Conservation (phyloP, 768 basidiomycete species). For the Boletus sp. region DNA sequence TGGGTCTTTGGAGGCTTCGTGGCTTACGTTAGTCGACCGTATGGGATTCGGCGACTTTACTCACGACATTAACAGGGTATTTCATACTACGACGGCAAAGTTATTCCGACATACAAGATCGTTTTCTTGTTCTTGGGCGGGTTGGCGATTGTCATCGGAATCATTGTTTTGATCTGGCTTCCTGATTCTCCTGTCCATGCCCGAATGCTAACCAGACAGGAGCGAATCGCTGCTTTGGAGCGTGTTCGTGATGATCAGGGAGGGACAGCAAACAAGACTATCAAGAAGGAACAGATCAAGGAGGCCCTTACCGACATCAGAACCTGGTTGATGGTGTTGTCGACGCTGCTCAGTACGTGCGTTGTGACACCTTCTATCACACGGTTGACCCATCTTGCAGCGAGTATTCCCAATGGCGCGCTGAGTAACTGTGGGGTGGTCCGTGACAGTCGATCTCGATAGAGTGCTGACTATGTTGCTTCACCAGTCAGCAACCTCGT, state of each 20-base stretch:
- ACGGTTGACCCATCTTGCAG: conserved; percentile 29
- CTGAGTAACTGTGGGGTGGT: conserved; percentile 55
- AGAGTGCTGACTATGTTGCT: neutral
- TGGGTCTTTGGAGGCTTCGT: conserved; percentile 61
- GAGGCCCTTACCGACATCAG: conserved; percentile 57
- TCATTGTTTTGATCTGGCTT: conserved; percentile 54
- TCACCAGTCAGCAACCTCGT: conserved; percentile 55
- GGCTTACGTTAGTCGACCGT: conserved; percentile 45
- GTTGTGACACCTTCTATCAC: neutral
- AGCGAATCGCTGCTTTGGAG: conserved; percentile 60
- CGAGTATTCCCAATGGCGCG: conserved; percentile 63
- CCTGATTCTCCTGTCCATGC: conserved; percentile 67
- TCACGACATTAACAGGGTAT: conserved; percentile 40
- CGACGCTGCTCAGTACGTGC: conserved; percentile 53
- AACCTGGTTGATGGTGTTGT: conserved; percentile 60
- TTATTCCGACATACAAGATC: conserved; percentile 56
- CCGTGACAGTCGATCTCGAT: neutral
- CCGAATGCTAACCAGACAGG: conserved; percentile 50
- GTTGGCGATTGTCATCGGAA: conserved; percentile 56
- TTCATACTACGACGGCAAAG: conserved; percentile 48
- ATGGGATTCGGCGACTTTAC: neutral
- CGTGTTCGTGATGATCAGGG: conserved; percentile 65
- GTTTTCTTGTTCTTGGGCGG: conserved; percentile 59
- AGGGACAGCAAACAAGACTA: conserved; percentile 56
- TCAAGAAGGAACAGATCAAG: conserved; percentile 56